Conservation (phyloP, 306 rosid species). For the Fagus crenata region DNA sequence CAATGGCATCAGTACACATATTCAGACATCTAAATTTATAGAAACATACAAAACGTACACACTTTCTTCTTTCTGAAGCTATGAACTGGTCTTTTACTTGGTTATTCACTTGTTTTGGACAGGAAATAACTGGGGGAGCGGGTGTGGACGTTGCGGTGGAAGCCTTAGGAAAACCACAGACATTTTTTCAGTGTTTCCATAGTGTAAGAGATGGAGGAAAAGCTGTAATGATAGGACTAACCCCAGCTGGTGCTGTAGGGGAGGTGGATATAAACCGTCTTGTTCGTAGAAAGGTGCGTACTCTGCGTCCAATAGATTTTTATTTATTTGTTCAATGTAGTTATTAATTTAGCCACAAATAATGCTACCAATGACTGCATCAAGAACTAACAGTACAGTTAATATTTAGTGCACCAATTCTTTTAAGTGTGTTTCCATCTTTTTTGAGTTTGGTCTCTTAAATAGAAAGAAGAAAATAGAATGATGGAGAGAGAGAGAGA, state of each 20-base stretch:
- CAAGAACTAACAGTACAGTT: not conserved
- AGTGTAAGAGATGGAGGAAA: slow-evolving; percentile 96
- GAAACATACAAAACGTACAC: not conserved
- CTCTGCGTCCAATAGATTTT: slow-evolving; percentile 6
- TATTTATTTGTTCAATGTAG: not conserved
- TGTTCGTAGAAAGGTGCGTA: slow-evolving; percentile 82
- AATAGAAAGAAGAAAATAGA: too few species aligned
- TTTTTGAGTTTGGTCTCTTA: not conserved
- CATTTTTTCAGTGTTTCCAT: slow-evolving; percentile 75
- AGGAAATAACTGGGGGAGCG: slow-evolving; percentile 93
- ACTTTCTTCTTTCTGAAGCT: slow-evolving; percentile 4
- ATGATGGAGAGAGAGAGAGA: too few species aligned
- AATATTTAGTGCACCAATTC: not conserved
- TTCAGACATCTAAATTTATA: not conserved
- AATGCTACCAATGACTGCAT: not conserved
- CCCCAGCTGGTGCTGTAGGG: slow-evolving; percentile 74
- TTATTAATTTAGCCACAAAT: not conserved
- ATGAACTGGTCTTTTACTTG: slow-evolving; percentile 7
- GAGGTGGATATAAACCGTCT: slow-evolving; percentile 88
- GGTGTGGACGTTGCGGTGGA: slow-evolving; percentile 95
- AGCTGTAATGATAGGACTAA: slow-evolving; percentile 94
- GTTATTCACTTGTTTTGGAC: slow-evolving; percentile 29
- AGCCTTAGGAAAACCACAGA: slow-evolving; percentile 88
- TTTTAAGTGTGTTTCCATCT: not conserved
- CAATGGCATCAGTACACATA: not conserved